Evolutionary conservation across 176 grass and related monocot genomes (phyloP).

Genomic region (Avena sativa): DNA sequence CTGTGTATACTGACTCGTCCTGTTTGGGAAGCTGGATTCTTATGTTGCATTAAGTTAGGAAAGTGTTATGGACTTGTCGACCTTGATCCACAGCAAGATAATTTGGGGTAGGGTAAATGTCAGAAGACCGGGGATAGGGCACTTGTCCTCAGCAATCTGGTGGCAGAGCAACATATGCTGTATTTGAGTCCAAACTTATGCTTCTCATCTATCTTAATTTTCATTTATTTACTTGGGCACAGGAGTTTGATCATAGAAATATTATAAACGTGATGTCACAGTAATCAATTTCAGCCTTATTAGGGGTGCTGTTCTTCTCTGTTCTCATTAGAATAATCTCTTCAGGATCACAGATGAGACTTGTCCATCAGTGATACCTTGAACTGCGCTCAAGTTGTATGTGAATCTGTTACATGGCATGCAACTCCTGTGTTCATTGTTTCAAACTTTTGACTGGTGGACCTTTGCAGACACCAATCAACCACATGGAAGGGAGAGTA

Average conservation of each 20-base stretch:
- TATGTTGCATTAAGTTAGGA: not conserved
- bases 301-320: not conserved
- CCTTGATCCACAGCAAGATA: not conserved
- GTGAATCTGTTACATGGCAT: not conserved
- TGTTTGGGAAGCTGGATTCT: constrained; percentile 5
- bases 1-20: not conserved
- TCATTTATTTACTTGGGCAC: constrained; percentile 25
- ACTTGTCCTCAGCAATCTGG: not conserved
- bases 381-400: not conserved
- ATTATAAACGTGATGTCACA: no score
- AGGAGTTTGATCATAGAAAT: not conserved
- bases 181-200: constrained; percentile 4
- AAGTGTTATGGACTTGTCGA: not conserved
- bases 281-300: not conserved
- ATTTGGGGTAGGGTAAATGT: not conserved
- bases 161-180: not conserved
- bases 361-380: constrained; percentile 2
- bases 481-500: not conserved
- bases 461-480: not conserved
- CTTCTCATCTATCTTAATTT: not conserved
- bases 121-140: not conserved
- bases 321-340: not conserved
- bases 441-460: not conserved
- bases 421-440: not conserved
- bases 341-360: not conserved